Evolutionary conservation across 768 basidiomycete species (phyloP), one percentile per base, ranked within the genome.

Genomic region (Leccinum disarticulatum): DNA sequence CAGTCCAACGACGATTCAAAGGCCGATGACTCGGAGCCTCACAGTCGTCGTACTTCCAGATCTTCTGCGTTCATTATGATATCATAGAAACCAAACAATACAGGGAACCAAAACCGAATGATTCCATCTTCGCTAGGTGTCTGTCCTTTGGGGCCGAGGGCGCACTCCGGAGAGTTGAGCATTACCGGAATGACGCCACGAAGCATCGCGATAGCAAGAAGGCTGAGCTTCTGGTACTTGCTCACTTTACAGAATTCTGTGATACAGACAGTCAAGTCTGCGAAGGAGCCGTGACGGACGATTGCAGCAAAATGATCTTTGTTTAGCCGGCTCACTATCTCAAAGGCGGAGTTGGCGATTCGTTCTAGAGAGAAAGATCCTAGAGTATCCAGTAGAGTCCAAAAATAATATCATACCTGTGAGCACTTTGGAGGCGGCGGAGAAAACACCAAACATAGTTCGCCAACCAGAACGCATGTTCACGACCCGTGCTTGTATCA

Each of bases 61-160:
- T 99, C 97, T 73, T 98, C 97, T 17, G 94, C 97, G 62, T 97
- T 98, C 96, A 99, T 98, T 71, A 99, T 96, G 56, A 99, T 96
- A 73, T 98, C 97, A 75, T 95, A 98, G 78, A 98, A 98, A n/a
- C 91, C 90, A 70, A 98, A 96, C 38, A 98, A 79, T 2, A 93
- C 87, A 0, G 97, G 97, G 79, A 91, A 95, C 97, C 97, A 99
- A 74, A 88, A 98, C 66, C 87, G 90, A 75, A 98, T 90, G 91
- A 95, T 95, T 30, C 84, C 86, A 61, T 97, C 96, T 60, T 91
- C 90, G 65, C 79, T 79, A 0, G 77, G 72, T n/a, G 73, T 64
- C 46, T 68, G 75, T 27, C 68, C 67, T 43, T 71, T 69, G n/a
- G 71, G 67, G 17, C 64, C 61, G 19, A 80, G 71, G 27, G 76